phyloP scores from a whole-genome alignment of 1,139 yeast genomes.

The Yamadazyma blattariae region DNA sequence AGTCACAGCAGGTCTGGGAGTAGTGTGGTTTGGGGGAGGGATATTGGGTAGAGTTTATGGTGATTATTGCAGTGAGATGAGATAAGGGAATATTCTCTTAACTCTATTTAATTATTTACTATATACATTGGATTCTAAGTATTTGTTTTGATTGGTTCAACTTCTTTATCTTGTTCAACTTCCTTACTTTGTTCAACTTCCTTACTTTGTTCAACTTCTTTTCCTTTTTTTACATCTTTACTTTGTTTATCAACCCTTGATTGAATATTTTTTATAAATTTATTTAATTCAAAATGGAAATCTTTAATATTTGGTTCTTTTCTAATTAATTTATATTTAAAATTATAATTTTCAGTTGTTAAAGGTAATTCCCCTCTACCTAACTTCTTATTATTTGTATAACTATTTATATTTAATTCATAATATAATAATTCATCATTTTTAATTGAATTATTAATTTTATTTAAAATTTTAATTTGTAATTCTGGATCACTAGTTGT shows the following conservation, averaged over 20 bases:
- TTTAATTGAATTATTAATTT: slow-evolving; percentile 7
- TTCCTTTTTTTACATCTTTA: not conserved
- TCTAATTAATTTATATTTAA: slow-evolving; percentile 9
- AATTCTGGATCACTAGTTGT: slow-evolving; percentile 1
- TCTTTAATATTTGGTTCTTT: slow-evolving; percentile 3
- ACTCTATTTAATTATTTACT: too few species aligned
- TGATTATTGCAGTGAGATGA: too few species aligned
- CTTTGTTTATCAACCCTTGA: not conserved
- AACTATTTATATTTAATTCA: slow-evolving; percentile 6
- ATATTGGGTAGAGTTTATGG: too few species aligned
- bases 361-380: slow-evolving; percentile 8
- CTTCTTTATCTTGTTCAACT: too few species aligned
- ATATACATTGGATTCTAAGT: too few species aligned
- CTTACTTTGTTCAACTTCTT: too few species aligned
- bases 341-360: slow-evolving; percentile 7
- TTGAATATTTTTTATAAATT: not conserved
- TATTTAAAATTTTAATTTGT: slow-evolving; percentile 7
- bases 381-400: slow-evolving; percentile 6
- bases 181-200: too few species aligned
- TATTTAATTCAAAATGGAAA: not conserved
- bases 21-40: too few species aligned
- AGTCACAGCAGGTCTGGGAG: too few species aligned
- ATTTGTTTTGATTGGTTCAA: too few species aligned
- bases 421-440: slow-evolving; percentile 6
- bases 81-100: too few species aligned